phyloP scores from a whole-genome alignment of 148 eudicot genomes.

The Polygonum aviculare region DNA sequence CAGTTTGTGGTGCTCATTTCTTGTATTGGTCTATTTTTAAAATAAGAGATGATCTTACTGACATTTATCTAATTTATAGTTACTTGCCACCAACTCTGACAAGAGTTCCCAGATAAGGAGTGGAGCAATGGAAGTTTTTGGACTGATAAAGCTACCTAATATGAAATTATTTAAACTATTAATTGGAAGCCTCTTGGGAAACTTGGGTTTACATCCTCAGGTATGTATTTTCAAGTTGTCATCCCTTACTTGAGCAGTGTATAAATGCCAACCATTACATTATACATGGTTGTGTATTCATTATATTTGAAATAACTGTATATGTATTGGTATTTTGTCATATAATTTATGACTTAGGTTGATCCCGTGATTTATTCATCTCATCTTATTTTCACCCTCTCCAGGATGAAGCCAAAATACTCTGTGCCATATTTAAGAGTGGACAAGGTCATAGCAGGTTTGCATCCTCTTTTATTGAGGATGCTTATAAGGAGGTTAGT shows the following conservation, averaged over 20 bases:
- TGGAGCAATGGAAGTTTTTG: slow-evolving; percentile 49
- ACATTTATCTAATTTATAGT: slow-evolving; percentile 31
- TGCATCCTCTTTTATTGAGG: slow-evolving; percentile 37
- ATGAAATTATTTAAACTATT: slow-evolving; percentile 38
- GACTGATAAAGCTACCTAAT: slow-evolving; percentile 32
- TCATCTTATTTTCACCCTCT: slow-evolving; percentile 10
- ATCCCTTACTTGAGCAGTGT: not conserved
- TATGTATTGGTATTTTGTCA: not conserved
- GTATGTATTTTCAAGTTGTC: slow-evolving; percentile 19
- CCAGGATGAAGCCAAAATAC: slow-evolving; percentile 72
- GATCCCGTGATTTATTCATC: not conserved
- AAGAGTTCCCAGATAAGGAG: slow-evolving; percentile 39
- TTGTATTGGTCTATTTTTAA: not conserved
- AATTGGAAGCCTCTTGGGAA: slow-evolving; percentile 44
- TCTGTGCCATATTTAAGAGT: slow-evolving; percentile 35
- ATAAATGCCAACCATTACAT: not conserved
- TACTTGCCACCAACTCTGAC: slow-evolving; percentile 60
- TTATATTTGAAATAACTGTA: not conserved
- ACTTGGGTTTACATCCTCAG: slow-evolving; percentile 64
- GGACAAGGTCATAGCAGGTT: slow-evolving; percentile 57
- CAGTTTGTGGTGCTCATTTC: not conserved
- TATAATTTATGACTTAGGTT: not conserved
- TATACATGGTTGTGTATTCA: not conserved
- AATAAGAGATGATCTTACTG: not conserved
- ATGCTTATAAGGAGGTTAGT: slow-evolving; percentile 47